Base-by-base conservation (phyloP, 768 basidiomycete genomes). In the Collybiopsis confluens region DNA sequence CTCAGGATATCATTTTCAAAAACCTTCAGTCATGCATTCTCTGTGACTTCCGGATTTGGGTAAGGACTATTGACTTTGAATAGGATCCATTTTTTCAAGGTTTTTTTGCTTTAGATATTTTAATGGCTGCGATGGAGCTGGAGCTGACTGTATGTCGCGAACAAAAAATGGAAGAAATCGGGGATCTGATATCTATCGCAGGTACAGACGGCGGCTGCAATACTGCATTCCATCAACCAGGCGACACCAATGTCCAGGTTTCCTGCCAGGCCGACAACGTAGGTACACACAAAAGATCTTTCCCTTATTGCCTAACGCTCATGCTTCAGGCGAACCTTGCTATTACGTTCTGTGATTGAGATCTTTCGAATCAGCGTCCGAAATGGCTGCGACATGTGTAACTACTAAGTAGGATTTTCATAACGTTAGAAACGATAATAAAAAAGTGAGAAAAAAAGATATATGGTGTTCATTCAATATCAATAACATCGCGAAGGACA, bases 31-130 rank as follows among this genome's bases (percentile, higher is more conserved):
- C 68, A 66, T 46, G 21, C 64, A 11, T 72, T 70, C 64, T 69
- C 70, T 1, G 70, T 72, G n/a, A 68, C 66, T 36, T 62, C 66
- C 48, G 68, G 67, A 15, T 72, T 72, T 54, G 63, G 62, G 64
- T 68, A 50, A 49, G 59, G 21, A 24, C n/a, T 18, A 20, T 8
- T 18, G 18, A 56, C 26, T 11, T 7, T 20, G 2, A 15, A 24
- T 13, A 27, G 24, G 15, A 26, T 18, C 16, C 16, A 24, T 37
- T 21, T 30, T 38, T 10, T 37, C 30, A 21, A 33, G 0, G n/a
- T 30, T 1, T 10, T 27, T 21, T 11, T n/a, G 4, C 33, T 21
- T 16, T 26, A 65, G 66, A n/a, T 68, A 65, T 54, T 65, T 53
- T 49, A 62, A 63, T 50, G 67, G 65, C 10, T 68, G 66, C 57